Evolutionary conservation across 106 monocot species (phyloP), one percentile per base, ranked within the genome.

Genomic region (Iris macrosiphon): DNA sequence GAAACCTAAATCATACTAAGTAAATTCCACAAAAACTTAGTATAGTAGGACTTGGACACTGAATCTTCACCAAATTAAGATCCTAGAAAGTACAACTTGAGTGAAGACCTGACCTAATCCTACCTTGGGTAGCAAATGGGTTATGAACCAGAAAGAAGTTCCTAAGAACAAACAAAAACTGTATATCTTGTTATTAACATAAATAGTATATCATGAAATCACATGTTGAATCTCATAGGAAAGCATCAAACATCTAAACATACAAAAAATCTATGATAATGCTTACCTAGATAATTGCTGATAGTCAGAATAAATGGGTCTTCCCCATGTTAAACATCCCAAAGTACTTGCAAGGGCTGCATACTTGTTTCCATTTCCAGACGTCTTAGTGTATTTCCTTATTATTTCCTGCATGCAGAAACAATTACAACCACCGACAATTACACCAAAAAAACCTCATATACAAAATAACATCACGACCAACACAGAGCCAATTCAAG

Each of bases 301-400:
- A 69, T 80, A 96, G 37, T 96, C 96, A 59, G 90, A 76, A 77
- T 75, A 90, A 17, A 67, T 54, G 6, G 95, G 96, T 41, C 64
- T 96, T 52, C 66, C 72, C 96, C 96, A 96, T 33, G 96, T 96
- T 67, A 96, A 74, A 42, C 56, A 73, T 75, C 90, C 96, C 72
- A 75, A 75, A 27, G 74, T 67, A 78, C 96, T 96, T 29, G 96
- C 89, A 74, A 96, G 76, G 30, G 82, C 60, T 66, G 96, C 86
- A 75, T 96, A 68, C 25, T 77, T 72, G 39, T 79, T 75, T 43
- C 82, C 90, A 72, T 58, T 66, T 55, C 79, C 69, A 44, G 90
- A 96, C 17, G 20, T 77, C 56, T 77, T 71, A 37, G 77, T 74
- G 60, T 96, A 87, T 62, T 83, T 96, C 59, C 72, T 73, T 34